Base-by-base conservation (phyloP, 257 asterid species). In the Solanum corneliomulleri region DNA sequence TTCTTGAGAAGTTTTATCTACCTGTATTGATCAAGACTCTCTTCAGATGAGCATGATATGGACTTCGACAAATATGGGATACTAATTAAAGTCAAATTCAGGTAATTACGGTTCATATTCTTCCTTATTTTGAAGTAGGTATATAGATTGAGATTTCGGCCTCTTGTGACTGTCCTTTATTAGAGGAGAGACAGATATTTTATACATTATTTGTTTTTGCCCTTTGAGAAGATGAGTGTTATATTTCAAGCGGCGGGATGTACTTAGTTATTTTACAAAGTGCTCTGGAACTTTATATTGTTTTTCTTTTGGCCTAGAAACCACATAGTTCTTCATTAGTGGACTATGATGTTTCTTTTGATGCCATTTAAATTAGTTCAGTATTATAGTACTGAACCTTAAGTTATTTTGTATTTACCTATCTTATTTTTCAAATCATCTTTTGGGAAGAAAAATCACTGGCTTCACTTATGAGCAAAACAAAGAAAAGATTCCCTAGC, bases 41-140 rank as follows among this genome's bases (percentile, higher is more conserved):
- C 83, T 76, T 72, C 93, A 97, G 99, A 94, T 93, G 99, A 97
- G 88, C 98, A 70, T 82, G 97, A 83, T 77, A 94, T 93, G 86
- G 98, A 97, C 88, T 97, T 95, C 62, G 98, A 94, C 91, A 91
- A 93, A 86, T 97, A 97, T 80, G 99, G 99, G 86, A 93, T 97
- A 91, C 92, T 94, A 88, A 97, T 97, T 86, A 95, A 94, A 97
- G 98, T 97, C 29, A 94, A 97, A 91, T 97, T 97, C 94, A 95
- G 99, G 99, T 96, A 89, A 91, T 82, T 86, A 75, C 18, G 13
- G 72, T 41, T 90, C 20, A 86, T 78, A 25, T 71, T 84, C 77
- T 42, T 25, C 83, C 83, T 80, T 80, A 47, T 18, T 47, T 74
- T 27, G n/a, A 80, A 25, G 84, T 77, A 77, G 37, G 64, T 45